A percentile compares a stretch with the other conserved stretches of the same genome.
phyloP scores from a whole-genome alignment of 2,329 filamentous ascomycete genomes.

The Sordariomycetes sp. region DNA sequence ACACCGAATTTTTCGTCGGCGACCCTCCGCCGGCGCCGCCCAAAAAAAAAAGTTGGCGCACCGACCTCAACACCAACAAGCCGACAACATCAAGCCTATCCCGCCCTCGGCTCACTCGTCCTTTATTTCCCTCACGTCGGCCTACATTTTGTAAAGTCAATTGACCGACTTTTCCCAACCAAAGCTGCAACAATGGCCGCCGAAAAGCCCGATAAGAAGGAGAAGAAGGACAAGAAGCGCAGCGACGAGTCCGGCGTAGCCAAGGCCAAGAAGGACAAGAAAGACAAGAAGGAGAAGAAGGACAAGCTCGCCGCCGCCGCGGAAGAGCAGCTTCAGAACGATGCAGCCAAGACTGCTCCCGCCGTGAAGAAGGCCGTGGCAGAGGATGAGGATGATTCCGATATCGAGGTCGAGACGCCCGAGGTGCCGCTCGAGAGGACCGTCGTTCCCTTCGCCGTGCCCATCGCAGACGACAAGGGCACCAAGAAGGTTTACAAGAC shows the following conservation, averaged over 20 bases:
- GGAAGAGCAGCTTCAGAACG: conserved; percentile 54
- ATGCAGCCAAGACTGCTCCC: conserved; percentile 31
- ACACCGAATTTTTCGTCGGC: background rate
- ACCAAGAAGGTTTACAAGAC: conserved; percentile 53
- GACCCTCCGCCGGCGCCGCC: background rate
- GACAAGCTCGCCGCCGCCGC: conserved; percentile 60
- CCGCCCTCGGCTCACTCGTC: no score
- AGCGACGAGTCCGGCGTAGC: conserved; percentile 43
- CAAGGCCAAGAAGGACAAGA: conserved; percentile 51
- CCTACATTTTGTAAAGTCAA: conserved; percentile 5
- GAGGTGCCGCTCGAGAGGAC: conserved; percentile 38
- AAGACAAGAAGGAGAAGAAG: conserved; percentile 64
- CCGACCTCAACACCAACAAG: background rate
- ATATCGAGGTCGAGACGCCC: conserved; percentile 18
- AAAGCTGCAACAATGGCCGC: conserved; percentile 39
- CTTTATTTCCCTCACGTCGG: no score
- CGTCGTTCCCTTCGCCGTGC: conserved; percentile 76
- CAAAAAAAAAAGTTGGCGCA: conserved; percentile 1
- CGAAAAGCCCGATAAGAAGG: conserved; percentile 40
- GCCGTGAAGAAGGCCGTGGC: conserved; percentile 26
- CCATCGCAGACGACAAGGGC: conserved; percentile 70
- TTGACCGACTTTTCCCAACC: background rate
- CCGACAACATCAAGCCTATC: no score
- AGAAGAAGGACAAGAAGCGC: conserved; percentile 52
- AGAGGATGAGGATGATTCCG: conserved; percentile 30